Evolutionary conservation across 1,284 basidiomycete species (phyloP).

Genomic region (Heliocybe sulcata): DNA sequence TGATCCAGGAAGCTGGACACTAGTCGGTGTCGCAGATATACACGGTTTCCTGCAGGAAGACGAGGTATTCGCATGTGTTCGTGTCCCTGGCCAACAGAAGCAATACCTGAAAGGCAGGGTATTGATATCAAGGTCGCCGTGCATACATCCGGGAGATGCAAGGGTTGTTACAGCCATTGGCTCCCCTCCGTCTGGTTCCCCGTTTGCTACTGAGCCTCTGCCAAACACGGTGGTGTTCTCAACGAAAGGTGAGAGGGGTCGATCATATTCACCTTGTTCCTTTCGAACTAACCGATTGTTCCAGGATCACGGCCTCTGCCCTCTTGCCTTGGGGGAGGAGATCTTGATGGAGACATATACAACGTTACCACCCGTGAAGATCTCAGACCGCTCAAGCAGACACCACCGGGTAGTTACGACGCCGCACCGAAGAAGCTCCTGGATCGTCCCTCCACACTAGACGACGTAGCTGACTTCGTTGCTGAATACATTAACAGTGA

Average conservation of each 20-base stretch:
- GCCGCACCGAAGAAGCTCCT: conserved; percentile 40
- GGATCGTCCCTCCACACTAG: conserved; percentile 49
- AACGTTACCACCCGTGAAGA: conserved; percentile 38
- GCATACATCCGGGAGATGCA: conserved; percentile 64
- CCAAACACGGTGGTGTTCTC: conserved; percentile 56
- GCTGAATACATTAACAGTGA: conserved; percentile 66
- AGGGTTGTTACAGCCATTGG: conserved; percentile 56
- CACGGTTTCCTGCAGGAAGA: conserved; percentile 40
- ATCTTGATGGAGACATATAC: conserved; percentile 56
- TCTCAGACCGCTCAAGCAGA: conserved; percentile 24
- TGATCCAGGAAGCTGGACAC: conserved; percentile 43
- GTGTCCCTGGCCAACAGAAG: conserved; percentile 23
- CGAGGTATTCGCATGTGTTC: conserved; percentile 54
- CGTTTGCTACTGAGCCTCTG: conserved; percentile 43
- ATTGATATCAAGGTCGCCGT: conserved; percentile 56
- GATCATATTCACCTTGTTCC: neutral
- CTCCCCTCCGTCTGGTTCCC: conserved; percentile 39
- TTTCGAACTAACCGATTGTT: too few relatives aligned
- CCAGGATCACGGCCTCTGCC: neutral
- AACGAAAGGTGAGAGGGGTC: conserved; percentile 30
- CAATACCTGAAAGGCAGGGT: conserved; percentile 49
- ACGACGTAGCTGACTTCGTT: conserved; percentile 68
- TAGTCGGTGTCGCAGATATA: conserved; percentile 64
- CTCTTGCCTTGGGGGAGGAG: conserved; percentile 47
- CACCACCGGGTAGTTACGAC: conserved; percentile 43